These are phyloP conservation scores for Cupressus sempervirens DNA, from an alignment of 75 land plant species.

Conservation along the genomic window DNA sequence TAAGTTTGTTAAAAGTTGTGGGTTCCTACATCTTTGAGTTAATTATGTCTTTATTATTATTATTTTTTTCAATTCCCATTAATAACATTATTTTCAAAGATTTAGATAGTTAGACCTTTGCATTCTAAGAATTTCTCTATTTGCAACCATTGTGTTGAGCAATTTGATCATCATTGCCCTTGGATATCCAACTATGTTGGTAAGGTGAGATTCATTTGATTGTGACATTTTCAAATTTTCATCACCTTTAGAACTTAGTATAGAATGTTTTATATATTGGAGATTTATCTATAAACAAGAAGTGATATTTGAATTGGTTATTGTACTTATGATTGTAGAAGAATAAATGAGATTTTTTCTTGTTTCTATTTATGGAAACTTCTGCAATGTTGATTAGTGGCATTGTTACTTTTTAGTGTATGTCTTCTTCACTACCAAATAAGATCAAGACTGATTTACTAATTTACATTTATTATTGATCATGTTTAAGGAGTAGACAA, in stretches of 20 bases:
- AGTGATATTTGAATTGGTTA: no score
- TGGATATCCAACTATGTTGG: constrained; percentile 99
- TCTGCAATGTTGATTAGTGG: constrained; percentile 83
- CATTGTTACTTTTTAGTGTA: constrained; percentile 63
- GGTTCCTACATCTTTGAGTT: background rate
- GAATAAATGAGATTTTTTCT: no score
- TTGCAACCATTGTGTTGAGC: constrained; percentile 94
- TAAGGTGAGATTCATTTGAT: constrained; percentile 49
- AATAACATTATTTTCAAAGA: constrained; percentile 8
- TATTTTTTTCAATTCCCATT: background rate
- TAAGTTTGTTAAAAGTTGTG: background rate
- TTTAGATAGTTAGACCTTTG: constrained; percentile 85
- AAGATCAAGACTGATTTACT: no score
- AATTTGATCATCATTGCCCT: constrained; percentile 98
- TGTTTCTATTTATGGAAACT: constrained; percentile 68
- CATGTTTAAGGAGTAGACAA: background rate
- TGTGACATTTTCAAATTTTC: background rate
- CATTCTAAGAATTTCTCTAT: constrained; percentile 92
- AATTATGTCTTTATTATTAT: background rate
- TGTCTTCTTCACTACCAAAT: constrained; percentile 10
- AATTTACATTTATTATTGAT: constrained; percentile 10
- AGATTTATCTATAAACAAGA: constrained; percentile 1
- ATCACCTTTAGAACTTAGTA: no score
- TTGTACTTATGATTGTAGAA: no score
- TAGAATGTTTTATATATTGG: background rate